Evolutionary conservation across 2,329 filamentous ascomycete species (phyloP).

Genomic region (Cordyceps tenuipes): DNA sequence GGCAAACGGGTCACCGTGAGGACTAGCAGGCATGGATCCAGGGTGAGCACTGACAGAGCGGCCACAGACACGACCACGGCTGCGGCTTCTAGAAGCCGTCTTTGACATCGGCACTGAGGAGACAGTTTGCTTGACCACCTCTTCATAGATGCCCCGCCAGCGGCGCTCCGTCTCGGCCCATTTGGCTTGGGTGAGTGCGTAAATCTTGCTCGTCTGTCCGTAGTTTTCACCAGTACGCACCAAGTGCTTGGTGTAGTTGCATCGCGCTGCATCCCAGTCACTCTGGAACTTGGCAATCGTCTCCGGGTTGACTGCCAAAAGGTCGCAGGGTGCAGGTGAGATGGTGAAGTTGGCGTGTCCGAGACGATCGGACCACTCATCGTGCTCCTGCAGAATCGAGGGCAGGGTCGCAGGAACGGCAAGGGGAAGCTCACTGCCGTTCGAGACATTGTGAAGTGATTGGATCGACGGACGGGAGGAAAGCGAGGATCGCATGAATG

Average conservation of each 20-base stretch:
- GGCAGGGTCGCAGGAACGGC: conserved; percentile 38
- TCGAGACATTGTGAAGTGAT: conserved; percentile 58
- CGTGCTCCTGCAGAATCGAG: conserved; percentile 58
- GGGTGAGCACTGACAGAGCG: conserved; percentile 36
- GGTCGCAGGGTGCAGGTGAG: conserved; percentile 68
- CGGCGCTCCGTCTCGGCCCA: conserved; percentile 71
- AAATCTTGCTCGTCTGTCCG: conserved; percentile 81
- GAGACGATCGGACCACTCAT: conserved; percentile 76
- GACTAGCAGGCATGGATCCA: conserved; percentile 24
- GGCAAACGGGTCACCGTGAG: conserved; percentile 31
- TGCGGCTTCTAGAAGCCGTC: conserved; percentile 29
- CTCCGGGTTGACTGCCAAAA: conserved; percentile 51
- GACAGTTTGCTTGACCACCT: conserved; percentile 48
- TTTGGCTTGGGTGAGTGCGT: conserved; percentile 76
- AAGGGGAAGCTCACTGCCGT: conserved; percentile 48
- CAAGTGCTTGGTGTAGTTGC: conserved; percentile 83
- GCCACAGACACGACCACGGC: conserved; percentile 30
- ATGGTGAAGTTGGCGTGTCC: conserved; percentile 95
- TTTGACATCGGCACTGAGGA: conserved; percentile 20
- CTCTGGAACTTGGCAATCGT: conserved; percentile 55
- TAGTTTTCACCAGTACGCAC: conserved; percentile 86
- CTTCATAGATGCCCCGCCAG: conserved; percentile 66
- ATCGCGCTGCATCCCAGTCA: conserved; percentile 76
- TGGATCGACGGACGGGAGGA: conserved; percentile 70
- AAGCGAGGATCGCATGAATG: conserved; percentile 49